A percentile compares a stretch with the other conserved stretches of the same genome.
Evolutionary conservation across 1,139 yeast genomes (phyloP).

Genomic region (Blastobotrys serpentis): DNA sequence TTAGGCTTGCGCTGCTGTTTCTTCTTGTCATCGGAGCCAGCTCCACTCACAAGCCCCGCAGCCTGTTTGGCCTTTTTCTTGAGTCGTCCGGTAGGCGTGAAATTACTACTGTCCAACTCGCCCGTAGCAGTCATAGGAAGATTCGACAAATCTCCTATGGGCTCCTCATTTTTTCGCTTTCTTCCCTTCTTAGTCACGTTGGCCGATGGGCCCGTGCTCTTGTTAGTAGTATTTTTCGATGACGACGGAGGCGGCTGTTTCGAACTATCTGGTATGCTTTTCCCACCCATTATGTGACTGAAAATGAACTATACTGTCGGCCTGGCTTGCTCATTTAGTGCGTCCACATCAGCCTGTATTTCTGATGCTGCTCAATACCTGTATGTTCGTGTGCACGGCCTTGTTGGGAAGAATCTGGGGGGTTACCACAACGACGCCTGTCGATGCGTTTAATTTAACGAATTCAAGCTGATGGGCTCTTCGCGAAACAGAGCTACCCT

Average conservation of each 20-base stretch:
- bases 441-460: too few relatives aligned
- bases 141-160: neutral
- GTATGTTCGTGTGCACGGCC: too few relatives aligned
- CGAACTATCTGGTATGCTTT: neutral
- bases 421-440: constrained; percentile 1
- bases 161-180: constrained; percentile 16
- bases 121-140: constrained; percentile 1
- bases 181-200: constrained; percentile 13
- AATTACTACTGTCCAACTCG: constrained; percentile 7
- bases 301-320: neutral
- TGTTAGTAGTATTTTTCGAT: neutral
- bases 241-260: neutral
- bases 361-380: neutral
- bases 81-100: constrained; percentile 3
- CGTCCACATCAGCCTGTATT: neutral
- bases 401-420: neutral
- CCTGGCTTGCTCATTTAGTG: neutral
- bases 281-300: neutral
- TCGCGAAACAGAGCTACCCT: too few relatives aligned
- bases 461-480: too few relatives aligned
- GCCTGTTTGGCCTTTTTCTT: constrained; percentile 12
- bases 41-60: neutral
- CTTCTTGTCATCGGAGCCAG: constrained; percentile 1
- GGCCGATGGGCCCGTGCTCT: neutral
- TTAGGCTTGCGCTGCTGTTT: constrained; percentile 3